Conservation (phyloP, 345 rosid genomes). For the Ceriops decandra region DNA sequence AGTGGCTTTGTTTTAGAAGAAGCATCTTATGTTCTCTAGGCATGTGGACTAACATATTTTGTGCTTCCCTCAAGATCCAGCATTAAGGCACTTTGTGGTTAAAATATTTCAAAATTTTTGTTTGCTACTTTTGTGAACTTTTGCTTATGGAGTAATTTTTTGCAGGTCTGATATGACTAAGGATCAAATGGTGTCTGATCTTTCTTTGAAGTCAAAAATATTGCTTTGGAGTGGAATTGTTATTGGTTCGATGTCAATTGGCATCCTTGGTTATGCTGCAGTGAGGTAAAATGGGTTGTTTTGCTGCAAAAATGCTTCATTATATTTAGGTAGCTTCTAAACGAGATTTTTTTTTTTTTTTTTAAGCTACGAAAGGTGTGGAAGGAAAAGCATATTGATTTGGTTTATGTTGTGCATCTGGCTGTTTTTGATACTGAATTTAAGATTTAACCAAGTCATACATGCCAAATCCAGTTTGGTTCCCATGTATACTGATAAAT, state of each 20-base stretch:
- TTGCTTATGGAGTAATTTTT: background rate
- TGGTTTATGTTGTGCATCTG: no score
- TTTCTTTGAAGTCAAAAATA: slow-evolving; percentile 50
- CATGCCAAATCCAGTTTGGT: background rate
- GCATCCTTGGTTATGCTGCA: slow-evolving; percentile 72
- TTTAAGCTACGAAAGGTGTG: no score
- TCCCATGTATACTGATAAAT: background rate
- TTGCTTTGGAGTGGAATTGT: slow-evolving; percentile 59
- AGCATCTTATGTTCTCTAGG: background rate
- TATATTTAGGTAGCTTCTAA: background rate
- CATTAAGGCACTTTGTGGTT: no score
- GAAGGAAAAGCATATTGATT: no score
- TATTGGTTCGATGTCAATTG: slow-evolving; percentile 63
- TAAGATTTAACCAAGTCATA: no score
- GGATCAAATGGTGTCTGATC: slow-evolving; percentile 72
- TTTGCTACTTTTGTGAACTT: background rate
- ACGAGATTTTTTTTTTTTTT: no score
- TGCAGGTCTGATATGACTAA: slow-evolving; percentile 76
- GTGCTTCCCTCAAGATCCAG: background rate
- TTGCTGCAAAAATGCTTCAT: background rate
- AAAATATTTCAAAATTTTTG: no score
- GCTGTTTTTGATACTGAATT: no score
- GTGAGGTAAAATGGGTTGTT: slow-evolving; percentile 42
- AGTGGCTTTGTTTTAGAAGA: slow-evolving; percentile 25
- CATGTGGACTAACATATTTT: background rate